A percentile compares a stretch with the other conserved stretches of the same genome.
Conservation (phyloP, 2,329 filamentous ascomycete genomes). For the Neonectria magnoliae region DNA sequence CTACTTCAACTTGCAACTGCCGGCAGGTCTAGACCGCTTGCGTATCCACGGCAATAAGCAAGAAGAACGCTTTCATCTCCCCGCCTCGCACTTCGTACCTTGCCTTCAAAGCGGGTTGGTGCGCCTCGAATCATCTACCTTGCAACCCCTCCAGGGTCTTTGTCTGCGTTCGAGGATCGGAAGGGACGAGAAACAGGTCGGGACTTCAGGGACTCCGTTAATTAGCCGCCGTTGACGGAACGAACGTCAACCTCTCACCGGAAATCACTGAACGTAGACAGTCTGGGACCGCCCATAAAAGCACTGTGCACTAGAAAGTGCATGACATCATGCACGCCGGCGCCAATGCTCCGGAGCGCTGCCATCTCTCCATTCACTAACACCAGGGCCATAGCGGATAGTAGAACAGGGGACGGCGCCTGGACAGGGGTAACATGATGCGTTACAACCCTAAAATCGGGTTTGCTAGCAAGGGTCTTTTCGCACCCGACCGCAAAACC, state of each 20-base stretch:
- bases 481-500: background rate
- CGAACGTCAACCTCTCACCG: background rate
- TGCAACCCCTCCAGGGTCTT: background rate
- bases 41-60: conserved; percentile 34
- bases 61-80: conserved; percentile 23
- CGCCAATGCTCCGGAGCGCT: conserved; percentile 28
- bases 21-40: conserved; percentile 28
- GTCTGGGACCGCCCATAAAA: background rate
- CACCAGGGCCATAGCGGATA: background rate
- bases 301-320: conserved; percentile 21
- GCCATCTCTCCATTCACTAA: background rate
- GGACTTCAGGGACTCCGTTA: background rate
- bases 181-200: background rate
- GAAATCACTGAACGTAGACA: background rate
- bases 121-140: background rate
- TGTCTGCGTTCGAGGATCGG: background rate
- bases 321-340: conserved; percentile 39
- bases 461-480: background rate
- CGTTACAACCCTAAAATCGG: background rate
- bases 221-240: background rate
- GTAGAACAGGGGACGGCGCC: background rate
- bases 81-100: conserved; percentile 18
- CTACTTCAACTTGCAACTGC: background rate
- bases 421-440: background rate
- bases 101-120: conserved; percentile 8